Evolutionary conservation across 179 eudicot genomes (phyloP).

Genomic region (Nepenthes alata): DNA sequence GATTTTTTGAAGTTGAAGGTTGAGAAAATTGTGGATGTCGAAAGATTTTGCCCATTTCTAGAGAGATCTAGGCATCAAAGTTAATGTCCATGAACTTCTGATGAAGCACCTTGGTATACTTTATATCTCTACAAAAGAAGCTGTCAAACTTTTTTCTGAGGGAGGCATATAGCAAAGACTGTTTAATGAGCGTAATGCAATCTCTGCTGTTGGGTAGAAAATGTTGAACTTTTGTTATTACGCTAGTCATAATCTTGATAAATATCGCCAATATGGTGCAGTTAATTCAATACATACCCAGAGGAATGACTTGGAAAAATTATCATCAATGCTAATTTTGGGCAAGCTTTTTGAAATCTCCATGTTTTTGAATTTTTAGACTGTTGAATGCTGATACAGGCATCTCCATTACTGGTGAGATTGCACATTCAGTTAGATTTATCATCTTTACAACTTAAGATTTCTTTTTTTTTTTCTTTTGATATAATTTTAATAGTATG

Average conservation of each 20-base stretch:
- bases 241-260: too few species aligned
- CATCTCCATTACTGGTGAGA: neutral
- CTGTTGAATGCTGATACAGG: neutral
- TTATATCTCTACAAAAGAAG: conserved; percentile 50
- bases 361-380: neutral
- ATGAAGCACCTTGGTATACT: conserved; percentile 56
- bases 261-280: too few species aligned
- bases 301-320: conserved; percentile 17
- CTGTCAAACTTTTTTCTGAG: conserved; percentile 41
- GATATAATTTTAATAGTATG: too few species aligned
- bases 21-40: conserved; percentile 50
- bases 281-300: too few species aligned
- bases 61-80: conserved; percentile 54
- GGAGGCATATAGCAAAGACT: conserved; percentile 49
- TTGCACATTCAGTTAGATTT: too few species aligned
- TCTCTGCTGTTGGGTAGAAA: conserved; percentile 42
- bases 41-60: conserved; percentile 48
- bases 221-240: conserved; percentile 50
- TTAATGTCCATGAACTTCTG: conserved; percentile 52
- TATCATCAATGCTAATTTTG: neutral
- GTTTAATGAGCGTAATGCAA: conserved; percentile 24
- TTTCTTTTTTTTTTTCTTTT: too few species aligned
- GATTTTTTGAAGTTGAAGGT: conserved; percentile 59
- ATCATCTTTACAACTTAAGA: too few species aligned
- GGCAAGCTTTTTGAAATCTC: neutral